phyloP scores from a whole-genome alignment of 1,284 basidiomycete genomes.

The Trametes polyzona region DNA sequence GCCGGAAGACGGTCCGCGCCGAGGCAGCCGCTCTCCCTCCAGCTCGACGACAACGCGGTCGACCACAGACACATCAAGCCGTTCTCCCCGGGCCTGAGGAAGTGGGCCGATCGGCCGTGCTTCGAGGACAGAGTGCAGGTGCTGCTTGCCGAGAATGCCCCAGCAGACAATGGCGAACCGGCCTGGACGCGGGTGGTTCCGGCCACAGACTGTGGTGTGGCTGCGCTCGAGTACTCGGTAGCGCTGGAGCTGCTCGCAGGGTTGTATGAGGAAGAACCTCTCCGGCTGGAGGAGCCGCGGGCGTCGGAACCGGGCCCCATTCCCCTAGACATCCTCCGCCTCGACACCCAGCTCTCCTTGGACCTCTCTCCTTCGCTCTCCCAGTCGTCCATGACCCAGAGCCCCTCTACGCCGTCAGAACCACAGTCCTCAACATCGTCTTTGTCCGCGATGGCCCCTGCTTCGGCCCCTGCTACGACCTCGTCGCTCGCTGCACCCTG shows the following conservation, averaged over 20 bases:
- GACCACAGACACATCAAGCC: conserved; percentile 41
- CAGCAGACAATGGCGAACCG: conserved; percentile 21
- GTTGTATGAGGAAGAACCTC: conserved; percentile 29
- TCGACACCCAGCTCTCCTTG: conserved; percentile 23
- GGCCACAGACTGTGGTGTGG: conserved; percentile 61
- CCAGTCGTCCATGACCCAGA: conserved; percentile 14
- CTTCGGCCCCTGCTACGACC: neutral
- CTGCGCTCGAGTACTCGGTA: conserved; percentile 73
- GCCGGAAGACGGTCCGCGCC: conserved; percentile 40
- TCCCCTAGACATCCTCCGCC: conserved; percentile 20
- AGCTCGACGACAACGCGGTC: conserved; percentile 52
- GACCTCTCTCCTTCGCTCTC: conserved; percentile 20
- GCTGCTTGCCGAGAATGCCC: conserved; percentile 48
- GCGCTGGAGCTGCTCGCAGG: conserved; percentile 63
- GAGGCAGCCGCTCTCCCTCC: conserved; percentile 36
- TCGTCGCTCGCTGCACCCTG: conserved; percentile 5
- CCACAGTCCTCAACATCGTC: conserved; percentile 16
- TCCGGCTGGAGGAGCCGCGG: conserved; percentile 11
- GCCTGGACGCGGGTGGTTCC: conserved; percentile 44
- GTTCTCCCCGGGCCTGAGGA: conserved; percentile 59
- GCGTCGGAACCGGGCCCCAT: conserved; percentile 13
- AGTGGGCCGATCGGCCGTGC: conserved; percentile 71
- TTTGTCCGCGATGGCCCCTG: neutral
- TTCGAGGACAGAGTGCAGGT: conserved; percentile 72
- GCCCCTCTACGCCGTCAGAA: conserved; percentile 17